These are phyloP conservation scores for Clavispora phyllophila DNA, from an alignment of 805 yeast genomes.

Conservation along the genomic window DNA sequence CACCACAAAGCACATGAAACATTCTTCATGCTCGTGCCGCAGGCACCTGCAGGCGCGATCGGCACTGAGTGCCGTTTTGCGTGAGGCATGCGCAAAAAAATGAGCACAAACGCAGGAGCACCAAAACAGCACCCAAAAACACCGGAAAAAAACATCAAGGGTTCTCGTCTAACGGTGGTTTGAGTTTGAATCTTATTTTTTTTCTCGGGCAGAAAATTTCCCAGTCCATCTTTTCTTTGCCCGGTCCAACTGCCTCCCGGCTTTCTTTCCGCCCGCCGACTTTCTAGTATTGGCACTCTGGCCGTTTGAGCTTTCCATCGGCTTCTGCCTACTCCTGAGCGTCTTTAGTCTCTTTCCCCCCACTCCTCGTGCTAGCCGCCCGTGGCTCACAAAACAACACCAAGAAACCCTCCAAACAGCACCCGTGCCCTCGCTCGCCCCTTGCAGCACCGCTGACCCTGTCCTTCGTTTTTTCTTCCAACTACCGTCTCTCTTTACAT, in stretches of 20 bases:
- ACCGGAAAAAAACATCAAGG: background rate
- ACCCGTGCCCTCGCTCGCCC: background rate
- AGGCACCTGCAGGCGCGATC: background rate
- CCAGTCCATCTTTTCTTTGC: background rate
- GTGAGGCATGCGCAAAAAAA: background rate
- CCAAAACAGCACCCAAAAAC: background rate
- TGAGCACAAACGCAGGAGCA: background rate
- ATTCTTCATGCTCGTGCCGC: background rate
- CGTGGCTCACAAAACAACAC: background rate
- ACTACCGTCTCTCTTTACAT: conserved; percentile 22
- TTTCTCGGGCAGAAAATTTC: background rate
- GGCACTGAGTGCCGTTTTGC: background rate
- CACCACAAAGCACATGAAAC: background rate
- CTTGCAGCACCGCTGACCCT: background rate
- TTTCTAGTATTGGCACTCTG: background rate
- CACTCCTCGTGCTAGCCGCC: background rate
- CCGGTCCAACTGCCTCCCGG: background rate
- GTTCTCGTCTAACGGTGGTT: background rate
- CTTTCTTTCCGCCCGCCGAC: background rate
- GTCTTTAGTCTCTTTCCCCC: background rate
- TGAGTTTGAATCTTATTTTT: background rate
- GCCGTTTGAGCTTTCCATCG: background rate
- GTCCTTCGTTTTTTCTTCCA: conserved; percentile 8
- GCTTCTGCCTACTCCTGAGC: background rate
- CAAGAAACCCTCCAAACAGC: too few relatives aligned